phyloP scores from a whole-genome alignment of 192 early-diverging fungal genomes.

The Gryganskiella cystojenkinii region DNA sequence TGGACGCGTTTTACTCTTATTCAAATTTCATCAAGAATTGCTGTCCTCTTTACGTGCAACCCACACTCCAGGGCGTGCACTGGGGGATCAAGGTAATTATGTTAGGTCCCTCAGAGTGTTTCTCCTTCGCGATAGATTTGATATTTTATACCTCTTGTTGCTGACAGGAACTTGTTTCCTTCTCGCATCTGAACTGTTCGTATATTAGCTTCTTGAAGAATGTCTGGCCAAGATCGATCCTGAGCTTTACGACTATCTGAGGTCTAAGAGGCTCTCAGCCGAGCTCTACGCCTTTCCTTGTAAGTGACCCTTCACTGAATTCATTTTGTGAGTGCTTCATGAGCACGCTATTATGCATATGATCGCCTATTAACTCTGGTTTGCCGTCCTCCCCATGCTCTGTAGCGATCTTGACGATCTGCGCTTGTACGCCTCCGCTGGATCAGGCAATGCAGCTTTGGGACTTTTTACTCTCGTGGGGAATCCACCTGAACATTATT shows the following conservation, averaged over 20 bases:
- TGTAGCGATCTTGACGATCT: conserved; percentile 89
- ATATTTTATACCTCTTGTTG: not conserved
- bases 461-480: conserved; percentile 93
- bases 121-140: not conserved
- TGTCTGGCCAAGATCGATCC: conserved; percentile 83
- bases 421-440: conserved; percentile 89
- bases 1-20: conserved; percentile 91
- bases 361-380: not conserved
- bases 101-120: conserved; percentile 1
- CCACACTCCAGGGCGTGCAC: conserved; percentile 89
- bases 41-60: conserved; percentile 95
- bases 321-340: conserved; percentile 1
- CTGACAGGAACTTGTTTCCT: not conserved
- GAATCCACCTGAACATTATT: conserved; percentile 93
- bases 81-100: conserved; percentile 82
- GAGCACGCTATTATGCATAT: not conserved
- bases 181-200: conserved; percentile 1
- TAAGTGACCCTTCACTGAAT: conserved; percentile 49
- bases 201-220: conserved; percentile 77
- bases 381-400: not conserved
- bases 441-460: conserved; percentile 86
- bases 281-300: conserved; percentile 92
- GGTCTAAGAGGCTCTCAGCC: conserved; percentile 75
- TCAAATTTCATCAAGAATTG: conserved; percentile 87
- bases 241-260: conserved; percentile 75